Conservation (phyloP, 2,329 filamentous ascomycete genomes). For the Stagonosporopsis tanaceti region DNA sequence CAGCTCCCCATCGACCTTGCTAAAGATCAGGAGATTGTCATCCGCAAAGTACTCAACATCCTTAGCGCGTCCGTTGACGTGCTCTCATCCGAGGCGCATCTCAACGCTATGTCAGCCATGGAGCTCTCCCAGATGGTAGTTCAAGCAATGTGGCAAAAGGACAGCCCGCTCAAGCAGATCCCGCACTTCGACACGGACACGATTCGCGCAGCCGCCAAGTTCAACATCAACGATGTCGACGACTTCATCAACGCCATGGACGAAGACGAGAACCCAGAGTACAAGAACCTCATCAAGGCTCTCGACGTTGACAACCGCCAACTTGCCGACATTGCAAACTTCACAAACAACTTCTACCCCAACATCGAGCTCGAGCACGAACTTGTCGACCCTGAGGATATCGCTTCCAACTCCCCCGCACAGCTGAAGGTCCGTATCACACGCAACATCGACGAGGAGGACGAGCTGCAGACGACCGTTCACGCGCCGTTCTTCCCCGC, state of each 20-base stretch:
- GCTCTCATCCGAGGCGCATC: conserved; percentile 90
- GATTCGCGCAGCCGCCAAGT: conserved; percentile 82
- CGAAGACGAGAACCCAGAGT: conserved; percentile 86
- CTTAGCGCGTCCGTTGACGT: conserved; percentile 94
- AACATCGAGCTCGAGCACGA: conserved; percentile 92
- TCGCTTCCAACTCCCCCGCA: conserved; percentile 81
- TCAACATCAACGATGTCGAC: conserved; percentile 88
- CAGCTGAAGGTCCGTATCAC: conserved; percentile 86
- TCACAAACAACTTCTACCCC: conserved; percentile 96
- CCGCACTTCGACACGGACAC: conserved; percentile 88
- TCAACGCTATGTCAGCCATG: conserved; percentile 99
- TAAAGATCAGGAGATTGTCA: conserved; percentile 90
- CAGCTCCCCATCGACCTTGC: conserved; percentile 93
- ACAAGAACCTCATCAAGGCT: conserved; percentile 77
- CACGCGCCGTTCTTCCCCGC: conserved; percentile 94
- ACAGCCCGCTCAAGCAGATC: conserved; percentile 96
- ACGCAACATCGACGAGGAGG: conserved; percentile 77
- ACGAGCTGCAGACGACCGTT: conserved; percentile 80
- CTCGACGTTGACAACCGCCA: conserved; percentile 83
- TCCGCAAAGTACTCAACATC: conserved; percentile 84
- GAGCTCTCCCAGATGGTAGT: conserved; percentile 99
- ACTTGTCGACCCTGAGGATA: conserved; percentile 79
- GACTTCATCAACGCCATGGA: conserved; percentile 99
- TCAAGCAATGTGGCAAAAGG: conserved; percentile 98
- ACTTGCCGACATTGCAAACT: conserved; percentile 86